Percentiles rank a stretch among this genome's conserved stretches.
phyloP scores from a whole-genome alignment of 352 stramenopile genomes.

The Phytopythium sindhum region DNA sequence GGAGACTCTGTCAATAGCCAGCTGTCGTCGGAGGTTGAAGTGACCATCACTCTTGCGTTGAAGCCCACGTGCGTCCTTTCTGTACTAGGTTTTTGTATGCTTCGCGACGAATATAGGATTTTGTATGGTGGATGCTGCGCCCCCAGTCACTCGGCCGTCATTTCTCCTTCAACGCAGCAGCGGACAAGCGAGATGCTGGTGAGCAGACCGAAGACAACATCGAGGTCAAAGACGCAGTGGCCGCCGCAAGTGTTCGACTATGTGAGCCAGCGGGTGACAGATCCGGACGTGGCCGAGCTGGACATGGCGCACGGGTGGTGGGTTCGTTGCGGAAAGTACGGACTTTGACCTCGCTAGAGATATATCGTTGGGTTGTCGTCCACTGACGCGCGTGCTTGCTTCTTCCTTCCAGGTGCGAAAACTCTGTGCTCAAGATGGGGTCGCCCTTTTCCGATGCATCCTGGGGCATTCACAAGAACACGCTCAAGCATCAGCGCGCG shows the following conservation, averaged over 20 bases:
- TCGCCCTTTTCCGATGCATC: slow-evolving; percentile 14
- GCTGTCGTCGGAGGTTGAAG: slow-evolving; percentile 20
- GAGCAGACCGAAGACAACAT: neutral
- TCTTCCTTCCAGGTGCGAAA: slow-evolving; percentile 20
- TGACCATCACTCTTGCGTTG: slow-evolving; percentile 50
- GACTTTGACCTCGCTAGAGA: neutral
- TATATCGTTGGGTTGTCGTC: neutral
- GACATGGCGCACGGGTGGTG: slow-evolving; percentile 42
- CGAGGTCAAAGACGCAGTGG: slow-evolving; percentile 22
- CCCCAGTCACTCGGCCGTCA: neutral
- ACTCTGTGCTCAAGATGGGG: slow-evolving; percentile 32
- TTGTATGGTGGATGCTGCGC: neutral
- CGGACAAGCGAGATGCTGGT: neutral
- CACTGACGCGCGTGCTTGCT: neutral
- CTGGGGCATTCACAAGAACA: slow-evolving; percentile 32
- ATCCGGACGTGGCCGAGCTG: slow-evolving; percentile 32
- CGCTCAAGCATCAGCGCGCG: slow-evolving; percentile 1
- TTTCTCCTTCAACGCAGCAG: neutral
- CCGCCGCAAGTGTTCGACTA: slow-evolving; percentile 50
- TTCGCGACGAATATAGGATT: neutral
- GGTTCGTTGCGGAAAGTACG: slow-evolving; percentile 49
- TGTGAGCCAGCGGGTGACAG: slow-evolving; percentile 25
- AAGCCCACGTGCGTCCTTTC: neutral
- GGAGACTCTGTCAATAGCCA: neutral
- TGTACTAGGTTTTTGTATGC: slow-evolving; percentile 25